These are phyloP conservation scores for Pulveroboletus sp. DNA, from an alignment of 768 basidiomycete species.

Conservation along the genomic window DNA sequence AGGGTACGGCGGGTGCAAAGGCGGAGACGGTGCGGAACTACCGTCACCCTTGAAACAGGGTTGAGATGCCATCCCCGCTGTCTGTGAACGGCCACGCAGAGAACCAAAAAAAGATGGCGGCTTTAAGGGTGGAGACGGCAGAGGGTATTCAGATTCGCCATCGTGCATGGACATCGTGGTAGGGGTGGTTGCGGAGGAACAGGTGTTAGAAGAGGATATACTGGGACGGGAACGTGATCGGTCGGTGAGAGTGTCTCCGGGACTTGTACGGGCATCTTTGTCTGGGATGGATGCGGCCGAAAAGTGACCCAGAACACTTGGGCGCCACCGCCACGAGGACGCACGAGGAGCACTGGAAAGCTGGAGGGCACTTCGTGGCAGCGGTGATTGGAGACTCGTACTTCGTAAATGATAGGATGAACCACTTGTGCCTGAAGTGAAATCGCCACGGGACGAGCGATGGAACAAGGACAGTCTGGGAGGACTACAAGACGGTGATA, in stretches of 20 bases:
- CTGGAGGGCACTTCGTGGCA: constrained; percentile 15
- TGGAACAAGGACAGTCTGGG: constrained; percentile 44
- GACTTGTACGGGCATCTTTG: constrained; percentile 37
- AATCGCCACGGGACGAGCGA: constrained; percentile 26
- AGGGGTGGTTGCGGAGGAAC: constrained; percentile 40
- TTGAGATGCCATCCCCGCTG: constrained; percentile 27
- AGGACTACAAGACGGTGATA: constrained; percentile 37
- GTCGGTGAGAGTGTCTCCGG: constrained; percentile 38
- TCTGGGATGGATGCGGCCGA: constrained; percentile 44
- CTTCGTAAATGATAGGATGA: constrained; percentile 42
- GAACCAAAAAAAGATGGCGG: constrained; percentile 31
- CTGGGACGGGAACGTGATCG: constrained; percentile 55
- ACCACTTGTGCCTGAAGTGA: constrained; percentile 25
- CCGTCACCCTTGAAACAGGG: constrained; percentile 29
- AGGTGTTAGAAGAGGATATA: constrained; percentile 57
- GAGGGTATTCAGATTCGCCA: constrained; percentile 31
- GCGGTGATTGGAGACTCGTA: constrained; percentile 45
- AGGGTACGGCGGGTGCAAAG: constrained; percentile 36
- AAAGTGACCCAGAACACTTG: constrained; percentile 63
- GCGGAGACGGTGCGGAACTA: constrained; percentile 28
- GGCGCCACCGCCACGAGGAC: constrained; percentile 50
- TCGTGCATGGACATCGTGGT: constrained; percentile 36
- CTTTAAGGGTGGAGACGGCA: constrained; percentile 37
- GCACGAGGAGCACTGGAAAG: constrained; percentile 6
- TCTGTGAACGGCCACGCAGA: constrained; percentile 27